phyloP scores from a whole-genome alignment of 129 eudicot genomes.

The Tagetes erecta region DNA sequence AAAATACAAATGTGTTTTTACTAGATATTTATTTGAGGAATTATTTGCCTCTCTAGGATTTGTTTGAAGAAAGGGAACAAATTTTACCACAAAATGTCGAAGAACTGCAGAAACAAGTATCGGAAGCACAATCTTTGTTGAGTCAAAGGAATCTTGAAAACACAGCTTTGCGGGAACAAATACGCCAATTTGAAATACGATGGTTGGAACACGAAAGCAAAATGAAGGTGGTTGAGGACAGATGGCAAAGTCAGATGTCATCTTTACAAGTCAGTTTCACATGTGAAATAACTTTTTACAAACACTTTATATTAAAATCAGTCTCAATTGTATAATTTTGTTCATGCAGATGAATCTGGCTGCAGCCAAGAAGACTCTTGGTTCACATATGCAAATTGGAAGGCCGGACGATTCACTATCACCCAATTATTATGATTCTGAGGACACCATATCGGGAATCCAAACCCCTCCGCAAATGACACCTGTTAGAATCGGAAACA shows the following conservation, averaged over 20 bases:
- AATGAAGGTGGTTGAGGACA: slow-evolving; percentile 81
- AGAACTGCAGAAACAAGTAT: slow-evolving; percentile 63
- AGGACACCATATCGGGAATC: slow-evolving; percentile 42
- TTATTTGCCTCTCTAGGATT: slow-evolving; percentile 16
- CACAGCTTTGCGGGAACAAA: slow-evolving; percentile 54
- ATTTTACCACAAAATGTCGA: slow-evolving; percentile 42
- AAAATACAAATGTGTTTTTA: neutral
- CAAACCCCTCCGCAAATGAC: slow-evolving; percentile 63
- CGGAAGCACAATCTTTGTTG: slow-evolving; percentile 50
- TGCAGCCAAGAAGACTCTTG: slow-evolving; percentile 71
- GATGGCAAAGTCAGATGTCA: slow-evolving; percentile 81
- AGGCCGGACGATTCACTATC: slow-evolving; percentile 29
- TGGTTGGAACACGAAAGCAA: slow-evolving; percentile 76
- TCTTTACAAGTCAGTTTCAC: slow-evolving; percentile 70
- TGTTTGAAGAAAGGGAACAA: slow-evolving; percentile 26
- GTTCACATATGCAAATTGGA: slow-evolving; percentile 25
- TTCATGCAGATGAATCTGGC: slow-evolving; percentile 45
- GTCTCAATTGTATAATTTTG: neutral
- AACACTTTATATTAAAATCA: slow-evolving; percentile 19
- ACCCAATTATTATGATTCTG: slow-evolving; percentile 46
- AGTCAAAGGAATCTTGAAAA: slow-evolving; percentile 68
- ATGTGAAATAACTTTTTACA: slow-evolving; percentile 16
- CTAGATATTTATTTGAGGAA: neutral
- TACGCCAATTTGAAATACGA: slow-evolving; percentile 56
- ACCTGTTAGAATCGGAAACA: slow-evolving; percentile 31